A percentile compares a stretch with the other conserved stretches of the same genome.
Evolutionary conservation across 192 early-diverging fungal genomes (phyloP).

Genomic region (Phycomyces blakesleeanus): DNA sequence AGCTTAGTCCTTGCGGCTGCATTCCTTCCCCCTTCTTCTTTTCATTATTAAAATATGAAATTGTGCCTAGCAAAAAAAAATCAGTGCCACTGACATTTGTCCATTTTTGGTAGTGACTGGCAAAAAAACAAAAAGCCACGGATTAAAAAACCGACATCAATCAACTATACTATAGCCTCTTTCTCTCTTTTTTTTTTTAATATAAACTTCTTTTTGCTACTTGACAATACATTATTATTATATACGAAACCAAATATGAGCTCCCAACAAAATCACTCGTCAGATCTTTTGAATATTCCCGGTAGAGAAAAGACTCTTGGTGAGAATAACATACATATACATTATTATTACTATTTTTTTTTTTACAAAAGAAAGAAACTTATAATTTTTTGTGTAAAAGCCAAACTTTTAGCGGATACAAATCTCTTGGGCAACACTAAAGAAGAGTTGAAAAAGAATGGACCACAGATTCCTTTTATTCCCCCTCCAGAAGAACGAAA

Average conservation of each 20-base stretch:
- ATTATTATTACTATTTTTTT: too few species aligned
- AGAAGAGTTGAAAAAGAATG: neutral
- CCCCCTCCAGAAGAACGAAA: constrained; percentile 38
- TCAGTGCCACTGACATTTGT: neutral
- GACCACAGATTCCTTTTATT: constrained; percentile 11
- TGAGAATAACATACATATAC: too few species aligned
- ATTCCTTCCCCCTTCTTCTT: neutral
- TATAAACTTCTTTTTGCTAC: too few species aligned
- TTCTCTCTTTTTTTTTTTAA: neutral
- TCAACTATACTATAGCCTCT: neutral
- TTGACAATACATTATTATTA: too few species aligned
- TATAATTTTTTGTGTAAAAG: too few species aligned
- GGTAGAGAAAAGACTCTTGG: constrained; percentile 16
- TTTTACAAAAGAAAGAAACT: too few species aligned
- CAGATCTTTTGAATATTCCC: constrained; percentile 13
- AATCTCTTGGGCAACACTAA: too few species aligned
- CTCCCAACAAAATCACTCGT: constrained; percentile 1
- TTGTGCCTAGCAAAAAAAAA: neutral
- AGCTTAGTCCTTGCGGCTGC: neutral
- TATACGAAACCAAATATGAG: neutral
- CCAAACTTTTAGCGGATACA: too few species aligned
- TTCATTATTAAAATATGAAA: neutral
- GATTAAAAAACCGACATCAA: neutral
- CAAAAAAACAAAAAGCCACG: constrained; percentile 1
- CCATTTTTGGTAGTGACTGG: constrained; percentile 1